Evolutionary conservation across 176 grass and related monocot species (phyloP), one percentile per base, ranked within the genome.

Genomic region (Oryza brachyantha): DNA sequence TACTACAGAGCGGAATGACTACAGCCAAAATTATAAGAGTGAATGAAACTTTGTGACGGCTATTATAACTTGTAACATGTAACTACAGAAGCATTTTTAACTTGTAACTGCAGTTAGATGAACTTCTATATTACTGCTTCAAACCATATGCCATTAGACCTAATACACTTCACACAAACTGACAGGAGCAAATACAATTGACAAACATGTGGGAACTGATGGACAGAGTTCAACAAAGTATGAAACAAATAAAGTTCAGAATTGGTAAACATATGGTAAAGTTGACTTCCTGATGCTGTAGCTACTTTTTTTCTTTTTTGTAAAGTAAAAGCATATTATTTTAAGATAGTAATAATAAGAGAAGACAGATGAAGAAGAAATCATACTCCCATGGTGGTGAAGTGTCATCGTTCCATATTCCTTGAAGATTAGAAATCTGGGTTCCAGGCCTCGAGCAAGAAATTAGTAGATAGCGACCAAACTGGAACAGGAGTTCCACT

Each of bases 391-490:
- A 97, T 73, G 88, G 59, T 73, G 93, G 91, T 19, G 60, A 28
- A 71, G 16, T 70, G 36, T 97, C 86, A 26, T 97, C 89, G 74
- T 54, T 97, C 93, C 93, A 97, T 84, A 97, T 93, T 68, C 93
- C 93, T 93, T 97, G 93, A 38, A 97, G 88, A 77, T 93, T 97
- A 19, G 93, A 66, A 83, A 91, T 74, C 73, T 91, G 91, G 28
- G 93, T 93, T 85, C 93, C 91, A 73, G 88, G 83, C 79, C 93
- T 89, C 8, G 93, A 97, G 72, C 91, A 93, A 42, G 93, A 93
- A 84, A 97, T 97, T 13, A 97, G 90, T 48, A 97, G 70, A 84
- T 97, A 97, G 37, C 93, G 88, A 70, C 93, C 93, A 87, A 87
- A 97, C 61, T 97, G 88, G 74, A 97, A 97, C 32, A 97, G 69